phyloP scores from a whole-genome alignment of 2,329 filamentous ascomycete species.

The Colletotrichum echinochloae region DNA sequence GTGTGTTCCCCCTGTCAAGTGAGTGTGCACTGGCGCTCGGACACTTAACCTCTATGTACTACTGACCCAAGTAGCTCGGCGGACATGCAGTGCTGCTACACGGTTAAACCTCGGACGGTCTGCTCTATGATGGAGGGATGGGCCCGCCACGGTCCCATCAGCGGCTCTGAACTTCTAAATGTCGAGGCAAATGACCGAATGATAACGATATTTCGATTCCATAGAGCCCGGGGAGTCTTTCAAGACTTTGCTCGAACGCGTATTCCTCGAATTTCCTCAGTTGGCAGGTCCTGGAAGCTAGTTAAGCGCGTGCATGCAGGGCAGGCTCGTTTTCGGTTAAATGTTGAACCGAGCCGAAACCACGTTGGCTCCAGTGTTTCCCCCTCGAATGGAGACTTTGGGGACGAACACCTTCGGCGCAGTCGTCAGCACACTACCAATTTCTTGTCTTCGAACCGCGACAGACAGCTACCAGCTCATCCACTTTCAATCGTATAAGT shows the following conservation, averaged over 20 bases:
- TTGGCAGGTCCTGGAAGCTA: neutral
- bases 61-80: neutral
- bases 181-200: neutral
- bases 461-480: slow-evolving; percentile 17
- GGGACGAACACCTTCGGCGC: slow-evolving; percentile 16
- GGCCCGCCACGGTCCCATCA: neutral
- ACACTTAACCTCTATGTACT: neutral
- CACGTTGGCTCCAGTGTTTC: slow-evolving; percentile 38
- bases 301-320: neutral
- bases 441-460: slow-evolving; percentile 20
- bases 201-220: neutral
- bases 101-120: slow-evolving; percentile 12
- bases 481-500: slow-evolving; percentile 32
- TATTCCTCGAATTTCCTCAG: neutral
- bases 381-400: slow-evolving; percentile 38
- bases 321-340: slow-evolving; percentile 13
- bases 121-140: neutral
- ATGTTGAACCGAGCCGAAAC: slow-evolving; percentile 27
- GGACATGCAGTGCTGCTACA: slow-evolving; percentile 3
- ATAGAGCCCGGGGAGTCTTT: neutral
- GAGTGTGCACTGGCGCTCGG: neutral
- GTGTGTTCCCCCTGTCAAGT: neutral
- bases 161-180: neutral
- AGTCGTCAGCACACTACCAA: slow-evolving; percentile 27
- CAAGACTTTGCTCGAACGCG: accelerated